phyloP scores from a whole-genome alignment of 805 yeast species.

The Candida xiaguanensis region DNA sequence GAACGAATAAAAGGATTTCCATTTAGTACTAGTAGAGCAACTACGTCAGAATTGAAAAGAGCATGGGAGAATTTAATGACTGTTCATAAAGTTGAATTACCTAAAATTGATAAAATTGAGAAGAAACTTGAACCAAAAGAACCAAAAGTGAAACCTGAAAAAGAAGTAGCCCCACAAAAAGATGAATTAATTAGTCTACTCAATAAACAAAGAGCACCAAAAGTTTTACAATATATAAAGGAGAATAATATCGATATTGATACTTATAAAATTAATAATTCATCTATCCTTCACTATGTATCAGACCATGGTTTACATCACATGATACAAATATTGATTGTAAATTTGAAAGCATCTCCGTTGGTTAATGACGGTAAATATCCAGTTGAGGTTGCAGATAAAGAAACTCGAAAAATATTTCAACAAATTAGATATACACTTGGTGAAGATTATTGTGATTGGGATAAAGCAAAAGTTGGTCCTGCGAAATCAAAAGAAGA shows the following conservation, averaged over 20 bases:
- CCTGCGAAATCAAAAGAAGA: constrained; percentile 56
- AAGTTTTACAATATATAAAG: constrained; percentile 57
- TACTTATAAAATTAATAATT: constrained; percentile 48
- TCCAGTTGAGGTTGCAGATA: constrained; percentile 63
- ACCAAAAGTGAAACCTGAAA: constrained; percentile 12
- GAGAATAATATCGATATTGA: constrained; percentile 54
- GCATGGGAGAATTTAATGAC: constrained; percentile 81
- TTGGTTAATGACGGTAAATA: constrained; percentile 58
- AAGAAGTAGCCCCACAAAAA: constrained; percentile 45
- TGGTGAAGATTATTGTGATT: constrained; percentile 68
- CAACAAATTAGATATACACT: constrained; percentile 62
- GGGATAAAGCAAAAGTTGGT: constrained; percentile 68
- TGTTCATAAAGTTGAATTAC: constrained; percentile 51
- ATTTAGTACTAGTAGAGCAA: constrained; percentile 86
- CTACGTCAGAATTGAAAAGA: constrained; percentile 70
- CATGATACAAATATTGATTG: constrained; percentile 61
- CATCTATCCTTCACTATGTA: constrained; percentile 79
- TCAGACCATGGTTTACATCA: constrained; percentile 63
- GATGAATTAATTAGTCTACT: constrained; percentile 45
- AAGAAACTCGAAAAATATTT: constrained; percentile 50
- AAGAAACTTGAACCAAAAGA: constrained; percentile 14
- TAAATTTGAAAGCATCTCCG: constrained; percentile 70
- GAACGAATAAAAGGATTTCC: constrained; percentile 69
- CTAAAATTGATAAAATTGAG: constrained; percentile 33
- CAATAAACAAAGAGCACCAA: constrained; percentile 75